phyloP scores from a whole-genome alignment of 495 filamentous ascomycete genomes.

The Tuber microsphaerosporum region DNA sequence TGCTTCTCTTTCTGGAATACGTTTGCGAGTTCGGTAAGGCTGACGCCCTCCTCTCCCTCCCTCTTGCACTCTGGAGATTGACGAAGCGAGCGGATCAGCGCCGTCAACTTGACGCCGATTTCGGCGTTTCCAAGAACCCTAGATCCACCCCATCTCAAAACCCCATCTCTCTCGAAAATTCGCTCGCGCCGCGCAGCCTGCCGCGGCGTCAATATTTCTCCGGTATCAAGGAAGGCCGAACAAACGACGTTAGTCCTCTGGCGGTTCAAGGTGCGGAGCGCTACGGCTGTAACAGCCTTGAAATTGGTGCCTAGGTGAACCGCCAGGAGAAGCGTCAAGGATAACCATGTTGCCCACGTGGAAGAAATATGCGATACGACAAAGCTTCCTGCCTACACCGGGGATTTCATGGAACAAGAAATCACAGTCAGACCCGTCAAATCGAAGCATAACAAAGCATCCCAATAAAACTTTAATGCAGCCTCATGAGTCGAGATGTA shows the following conservation, averaged over 20 bases:
- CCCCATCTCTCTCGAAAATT: slow-evolving; percentile 62
- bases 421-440: not conserved
- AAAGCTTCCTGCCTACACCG: slow-evolving; percentile 60
- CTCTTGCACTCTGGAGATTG: slow-evolving; percentile 7
- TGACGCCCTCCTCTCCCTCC: slow-evolving; percentile 7
- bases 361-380: slow-evolving; percentile 70
- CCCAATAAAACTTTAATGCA: not conserved
- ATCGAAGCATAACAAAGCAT: slow-evolving; percentile 4
- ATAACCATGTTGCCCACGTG: slow-evolving; percentile 64
- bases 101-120: slow-evolving; percentile 47
- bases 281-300: slow-evolving; percentile 71
- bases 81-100: slow-evolving; percentile 36
- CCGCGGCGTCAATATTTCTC: slow-evolving; percentile 53
- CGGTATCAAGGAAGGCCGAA: slow-evolving; percentile 52
- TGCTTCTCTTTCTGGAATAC: slow-evolving; percentile 51
- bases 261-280: slow-evolving; percentile 77
- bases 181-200: slow-evolving; percentile 60
- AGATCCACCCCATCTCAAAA: slow-evolving; percentile 53
- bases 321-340: slow-evolving; percentile 62
- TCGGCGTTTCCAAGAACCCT: slow-evolving; percentile 48
- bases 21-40: slow-evolving; percentile 47
- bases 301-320: slow-evolving; percentile 79
- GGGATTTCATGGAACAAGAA: slow-evolving; percentile 3
- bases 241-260: slow-evolving; percentile 79
- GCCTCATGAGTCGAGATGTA: not conserved